phyloP scores from a whole-genome alignment of 192 early-diverging fungal species.

The Chytriomyces sp. region DNA sequence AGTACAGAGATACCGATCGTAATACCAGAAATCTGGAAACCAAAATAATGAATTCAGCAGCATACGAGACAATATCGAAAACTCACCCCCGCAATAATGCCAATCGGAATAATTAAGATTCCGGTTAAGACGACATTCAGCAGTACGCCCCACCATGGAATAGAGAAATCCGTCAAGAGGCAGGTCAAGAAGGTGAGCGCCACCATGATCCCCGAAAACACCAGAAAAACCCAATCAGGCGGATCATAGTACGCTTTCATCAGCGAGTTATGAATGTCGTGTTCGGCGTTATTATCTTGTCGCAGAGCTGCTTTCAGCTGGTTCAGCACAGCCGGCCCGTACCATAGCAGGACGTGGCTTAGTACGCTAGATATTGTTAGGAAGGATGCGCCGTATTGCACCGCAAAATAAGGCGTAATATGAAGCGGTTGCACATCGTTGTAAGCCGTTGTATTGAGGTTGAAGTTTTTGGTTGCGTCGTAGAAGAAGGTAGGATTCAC shows the following conservation, averaged over 20 bases:
- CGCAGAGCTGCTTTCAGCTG: constrained; percentile 7
- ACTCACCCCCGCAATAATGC: constrained; percentile 71
- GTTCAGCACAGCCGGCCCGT: constrained; percentile 38
- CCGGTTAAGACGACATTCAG: constrained; percentile 29
- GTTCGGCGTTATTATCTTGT: constrained; percentile 2
- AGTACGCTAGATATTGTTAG: constrained; percentile 58
- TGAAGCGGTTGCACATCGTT: constrained; percentile 23
- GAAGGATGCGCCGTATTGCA: constrained; percentile 40
- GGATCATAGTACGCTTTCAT: constrained; percentile 59
- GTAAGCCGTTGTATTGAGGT: constrained; percentile 35
- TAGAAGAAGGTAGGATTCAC: constrained; percentile 23
- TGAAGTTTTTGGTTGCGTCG: constrained; percentile 15
- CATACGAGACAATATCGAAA: constrained; percentile 40
- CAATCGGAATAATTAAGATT: constrained; percentile 55
- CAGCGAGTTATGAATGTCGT: constrained; percentile 65
- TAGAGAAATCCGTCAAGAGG: constrained; percentile 51
- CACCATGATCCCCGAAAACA: constrained; percentile 41
- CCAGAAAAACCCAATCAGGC: constrained; percentile 62
- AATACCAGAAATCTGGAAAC: constrained; percentile 61
- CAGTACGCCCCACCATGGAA: constrained; percentile 75
- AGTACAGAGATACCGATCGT: constrained; percentile 79
- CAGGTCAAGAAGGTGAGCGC: background rate
- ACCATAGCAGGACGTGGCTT: constrained; percentile 62
- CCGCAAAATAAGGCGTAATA: constrained; percentile 28
- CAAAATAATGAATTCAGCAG: constrained; percentile 18